phyloP scores from a whole-genome alignment of 257 asterid genomes.

The Nicotiana obtusifolia region DNA sequence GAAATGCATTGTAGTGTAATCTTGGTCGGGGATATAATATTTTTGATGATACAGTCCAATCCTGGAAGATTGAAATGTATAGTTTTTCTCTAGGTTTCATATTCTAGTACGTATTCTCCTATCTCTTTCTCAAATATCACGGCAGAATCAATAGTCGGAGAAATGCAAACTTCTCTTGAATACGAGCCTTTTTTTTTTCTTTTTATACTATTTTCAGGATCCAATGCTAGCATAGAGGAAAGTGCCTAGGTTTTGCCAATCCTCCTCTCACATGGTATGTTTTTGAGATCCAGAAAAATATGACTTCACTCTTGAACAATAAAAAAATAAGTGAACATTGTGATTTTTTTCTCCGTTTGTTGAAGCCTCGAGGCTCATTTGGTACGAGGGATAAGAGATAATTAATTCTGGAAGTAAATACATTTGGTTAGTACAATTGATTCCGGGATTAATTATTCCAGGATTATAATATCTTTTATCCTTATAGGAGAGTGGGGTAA shows the following conservation, averaged over 20 bases:
- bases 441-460: too few relatives aligned
- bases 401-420: too few relatives aligned
- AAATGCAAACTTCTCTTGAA: not conserved
- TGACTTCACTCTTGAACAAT: not conserved
- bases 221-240: not conserved
- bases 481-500: too few relatives aligned
- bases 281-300: not conserved
- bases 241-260: not conserved
- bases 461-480: too few relatives aligned
- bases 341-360: too few relatives aligned
- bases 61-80: not conserved
- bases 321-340: too few relatives aligned
- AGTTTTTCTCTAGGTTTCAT: not conserved
- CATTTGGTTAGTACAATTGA: too few relatives aligned
- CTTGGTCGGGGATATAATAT: not conserved
- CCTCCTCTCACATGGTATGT: not conserved
- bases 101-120: not conserved
- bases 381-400: too few relatives aligned
- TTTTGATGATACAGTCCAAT: not conserved
- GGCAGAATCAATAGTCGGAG: not conserved
- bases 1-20: not conserved
- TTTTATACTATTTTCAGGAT: not conserved
- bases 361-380: too few relatives aligned
- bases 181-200: not conserved
- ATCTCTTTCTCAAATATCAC: too few relatives aligned